Base-by-base conservation (phyloP, 768 basidiomycete genomes). In the Baorangia bicolor region DNA sequence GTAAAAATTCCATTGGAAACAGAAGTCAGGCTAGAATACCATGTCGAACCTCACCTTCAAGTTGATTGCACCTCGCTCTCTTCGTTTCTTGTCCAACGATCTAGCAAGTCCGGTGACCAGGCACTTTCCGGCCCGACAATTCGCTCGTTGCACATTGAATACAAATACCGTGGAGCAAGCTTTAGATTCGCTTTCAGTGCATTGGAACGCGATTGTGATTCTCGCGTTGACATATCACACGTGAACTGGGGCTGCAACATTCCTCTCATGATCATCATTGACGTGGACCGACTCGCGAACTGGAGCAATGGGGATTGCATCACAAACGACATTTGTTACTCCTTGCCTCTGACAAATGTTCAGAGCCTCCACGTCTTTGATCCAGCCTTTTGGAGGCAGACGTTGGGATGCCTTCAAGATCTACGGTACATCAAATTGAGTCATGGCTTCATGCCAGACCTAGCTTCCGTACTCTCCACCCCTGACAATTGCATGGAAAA, bases 401-500 rank as follows among this genome's bases (percentile, higher is more conserved):
- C 12, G 1, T 38, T 63, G 1, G 37, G 41, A 3, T 23, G 14
- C 9, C 42, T 60, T 10, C 51, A 5, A 12, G 42, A 34, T 16
- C 3, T 60, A 14, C 48, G 30, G 20, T 30, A 44, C 42, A 40
- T 63, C 31, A 34, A 39, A n/a, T 16, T 61, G n/a, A 47, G 23
- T 12, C 1, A 12, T 0, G 45, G 27, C 23, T 0, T 2, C 16
- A 33, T 48, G 40, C 31, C 47, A 14, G 28, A 39, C 5, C 31
- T 62, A 10, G 38, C 18, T 21, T 27, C 47, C 25, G 14, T 34
- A 9, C 25, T 54, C 16, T 21, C 44, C 40, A 2, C 14, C 16
- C 12, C 20, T 18, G 6, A 31, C 8, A 35, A 18, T 9, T 0
- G 2, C 21, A 18, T 7, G 16, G 20, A 30, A 16, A 23, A 30